Base-by-base conservation (phyloP, 1,284 basidiomycete genomes). In the Xerocomus minutiporus region DNA sequence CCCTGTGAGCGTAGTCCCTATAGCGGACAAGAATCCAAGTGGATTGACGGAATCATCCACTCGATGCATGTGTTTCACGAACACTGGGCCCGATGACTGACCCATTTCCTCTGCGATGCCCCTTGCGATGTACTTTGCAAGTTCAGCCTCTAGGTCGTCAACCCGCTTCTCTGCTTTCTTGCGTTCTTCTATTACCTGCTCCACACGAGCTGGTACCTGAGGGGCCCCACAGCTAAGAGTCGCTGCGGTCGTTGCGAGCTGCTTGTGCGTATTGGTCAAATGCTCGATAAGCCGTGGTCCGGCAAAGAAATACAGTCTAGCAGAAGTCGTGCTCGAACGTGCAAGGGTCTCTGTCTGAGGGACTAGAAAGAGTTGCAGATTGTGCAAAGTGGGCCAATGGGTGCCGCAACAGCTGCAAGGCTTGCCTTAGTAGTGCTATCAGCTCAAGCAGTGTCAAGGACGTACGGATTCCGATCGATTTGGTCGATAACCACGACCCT, bases 391-490 rank as follows among this genome's bases (percentile, higher is more conserved):
- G 5, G 88, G 87, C 43, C 83, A 76, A 69, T 94, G 92, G 5
- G 91, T 94, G 8, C 92, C 92, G 59, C 92, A 94, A 70, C 91
- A 95, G 53, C 88, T 88, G 61, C 25, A 42, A 9, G 36, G 11
- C 12, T 26, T 32, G 23, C 28, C 29, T 34, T 11, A 36, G 54
- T 5, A 20, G 46, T 44, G 42, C 26, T 39, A 36, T 38, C 39
- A 46, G n/a, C 17, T 20, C 17, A 20, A 36, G 8, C 5, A 20
- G 36, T 20, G 36, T 50, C 35, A 50, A 23, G 25, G n/a, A 56
- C 84, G 63, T 66, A 88, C 81, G 36, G 36, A 20, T 38, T 38
- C 36, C 36, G 36, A 38, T 38, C 36, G 9, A 38, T 20, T 38
- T 38, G 36, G 84, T 92, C 86, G 50, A 95, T 94, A 40, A 86